Evolutionary conservation across 176 grass and related monocot genomes (phyloP).

Genomic region (Paspalum notatum): DNA sequence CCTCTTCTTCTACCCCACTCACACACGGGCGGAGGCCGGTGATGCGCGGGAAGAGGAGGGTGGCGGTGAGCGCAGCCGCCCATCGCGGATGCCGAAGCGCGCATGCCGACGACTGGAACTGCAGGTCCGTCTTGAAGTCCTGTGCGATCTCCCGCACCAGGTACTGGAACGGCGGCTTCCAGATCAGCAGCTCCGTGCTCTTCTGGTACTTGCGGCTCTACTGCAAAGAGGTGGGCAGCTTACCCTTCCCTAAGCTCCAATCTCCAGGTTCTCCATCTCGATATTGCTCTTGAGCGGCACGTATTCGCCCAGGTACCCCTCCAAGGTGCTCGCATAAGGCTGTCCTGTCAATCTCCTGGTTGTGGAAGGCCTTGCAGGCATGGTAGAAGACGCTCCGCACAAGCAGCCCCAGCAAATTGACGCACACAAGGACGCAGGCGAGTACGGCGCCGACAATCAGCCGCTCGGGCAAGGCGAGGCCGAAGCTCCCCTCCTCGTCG

Average conservation of each 20-base stretch:
- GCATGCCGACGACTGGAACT: slow-evolving; percentile 75
- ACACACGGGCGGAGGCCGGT: no score
- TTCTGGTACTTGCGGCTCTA: slow-evolving; percentile 96
- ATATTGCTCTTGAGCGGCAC: slow-evolving; percentile 94
- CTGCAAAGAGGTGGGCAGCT: slow-evolving; percentile 41
- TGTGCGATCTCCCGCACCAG: slow-evolving; percentile 85
- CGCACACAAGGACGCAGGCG: slow-evolving; percentile 70
- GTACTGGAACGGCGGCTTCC: slow-evolving; percentile 86
- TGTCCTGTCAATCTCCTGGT: slow-evolving; percentile 90
- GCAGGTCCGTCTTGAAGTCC: slow-evolving; percentile 92
- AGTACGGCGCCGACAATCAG: slow-evolving; percentile 66
- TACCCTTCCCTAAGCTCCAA: slow-evolving; percentile 37
- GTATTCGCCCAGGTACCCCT: slow-evolving; percentile 90
- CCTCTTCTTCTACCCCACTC: no score
- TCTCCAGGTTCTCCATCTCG: slow-evolving; percentile 93
- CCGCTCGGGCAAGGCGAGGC: slow-evolving; percentile 41
- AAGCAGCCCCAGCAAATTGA: slow-evolving; percentile 79
- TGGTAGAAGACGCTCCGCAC: slow-evolving; percentile 97
- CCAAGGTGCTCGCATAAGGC: slow-evolving; percentile 86
- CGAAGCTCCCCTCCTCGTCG: slow-evolving; percentile 76
- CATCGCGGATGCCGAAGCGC: no score
- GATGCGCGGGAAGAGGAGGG: no score
- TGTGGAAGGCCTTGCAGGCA: slow-evolving; percentile 96
- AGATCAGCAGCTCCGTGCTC: slow-evolving; percentile 89
- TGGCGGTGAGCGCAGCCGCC: no score